Conservation (phyloP, 441 rosid species). For the Erodium trifolium region DNA sequence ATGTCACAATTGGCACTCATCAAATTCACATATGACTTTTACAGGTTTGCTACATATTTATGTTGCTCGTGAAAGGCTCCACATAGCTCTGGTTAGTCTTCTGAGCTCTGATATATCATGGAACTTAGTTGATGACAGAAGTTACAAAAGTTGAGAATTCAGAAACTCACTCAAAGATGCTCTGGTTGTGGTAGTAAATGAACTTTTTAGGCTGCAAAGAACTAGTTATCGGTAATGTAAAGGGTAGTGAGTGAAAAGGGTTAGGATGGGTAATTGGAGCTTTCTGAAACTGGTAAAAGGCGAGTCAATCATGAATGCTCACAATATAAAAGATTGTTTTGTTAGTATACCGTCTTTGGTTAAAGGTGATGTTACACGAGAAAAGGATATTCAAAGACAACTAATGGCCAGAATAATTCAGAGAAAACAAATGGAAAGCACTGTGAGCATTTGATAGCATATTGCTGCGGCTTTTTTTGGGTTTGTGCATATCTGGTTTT, state of each 20-base stretch:
- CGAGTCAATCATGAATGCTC: neutral
- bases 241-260: neutral
- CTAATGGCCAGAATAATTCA: neutral
- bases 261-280: neutral
- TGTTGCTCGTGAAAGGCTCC: neutral
- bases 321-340: neutral
- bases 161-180: neutral
- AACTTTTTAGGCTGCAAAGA: neutral
- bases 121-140: neutral
- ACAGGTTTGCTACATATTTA: neutral
- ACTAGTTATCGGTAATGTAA: neutral
- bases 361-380: neutral
- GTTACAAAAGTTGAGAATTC: neutral
- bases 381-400: neutral
- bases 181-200: neutral
- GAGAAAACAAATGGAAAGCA: neutral
- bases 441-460: neutral
- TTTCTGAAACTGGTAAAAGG: neutral
- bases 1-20: too few relatives aligned
- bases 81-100: neutral
- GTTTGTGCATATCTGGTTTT: neutral
- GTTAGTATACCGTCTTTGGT: neutral
- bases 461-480: neutral
- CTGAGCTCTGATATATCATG: neutral
- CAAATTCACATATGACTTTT: neutral